Evolutionary conservation across 345 rosid genomes (phyloP).

Genomic region (Euphorbia lathyris): DNA sequence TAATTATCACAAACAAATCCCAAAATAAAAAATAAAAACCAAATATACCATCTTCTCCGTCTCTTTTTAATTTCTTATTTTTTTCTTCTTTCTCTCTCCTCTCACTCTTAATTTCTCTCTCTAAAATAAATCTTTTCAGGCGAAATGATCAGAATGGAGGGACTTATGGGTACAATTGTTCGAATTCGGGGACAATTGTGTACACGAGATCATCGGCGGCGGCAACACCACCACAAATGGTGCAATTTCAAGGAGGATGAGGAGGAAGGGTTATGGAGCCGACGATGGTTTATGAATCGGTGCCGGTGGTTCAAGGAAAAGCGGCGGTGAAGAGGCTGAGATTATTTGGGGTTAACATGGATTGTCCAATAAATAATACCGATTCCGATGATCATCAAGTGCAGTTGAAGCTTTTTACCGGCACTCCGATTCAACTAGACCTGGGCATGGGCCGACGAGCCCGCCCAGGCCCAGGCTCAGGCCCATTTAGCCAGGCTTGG

Average conservation of each 20-base stretch:
- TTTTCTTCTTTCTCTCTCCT: too few relatives aligned
- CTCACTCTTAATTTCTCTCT: too few relatives aligned
- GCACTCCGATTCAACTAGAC: slow-evolving; percentile 28
- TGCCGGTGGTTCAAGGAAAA: slow-evolving; percentile 61
- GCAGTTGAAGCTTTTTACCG: slow-evolving; percentile 43
- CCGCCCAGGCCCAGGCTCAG: too few relatives aligned
- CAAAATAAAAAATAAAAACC: too few relatives aligned
- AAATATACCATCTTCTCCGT: too few relatives aligned
- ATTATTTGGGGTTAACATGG: slow-evolving; percentile 95
- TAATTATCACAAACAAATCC: too few relatives aligned
- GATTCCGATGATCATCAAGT: slow-evolving; percentile 27
- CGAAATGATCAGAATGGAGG: background rate
- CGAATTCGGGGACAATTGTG: slow-evolving; percentile 25
- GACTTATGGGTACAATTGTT: slow-evolving; percentile 21
- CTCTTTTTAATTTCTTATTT: too few relatives aligned
- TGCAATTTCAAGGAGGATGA: slow-evolving; percentile 29
- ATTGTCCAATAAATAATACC: slow-evolving; percentile 42
- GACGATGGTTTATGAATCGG: slow-evolving; percentile 47
- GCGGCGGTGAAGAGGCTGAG: slow-evolving; percentile 69
- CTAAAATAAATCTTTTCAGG: slow-evolving; percentile 22
- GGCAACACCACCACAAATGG: slow-evolving; percentile 21
- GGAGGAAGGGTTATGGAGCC: slow-evolving; percentile 28
- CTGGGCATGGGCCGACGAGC: too few relatives aligned
- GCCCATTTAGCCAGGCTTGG: too few relatives aligned
- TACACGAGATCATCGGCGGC: slow-evolving; percentile 40